Evolutionary conservation across 2,329 filamentous ascomycete genomes (phyloP).

Genomic region (Periglandula ipomoeae): DNA sequence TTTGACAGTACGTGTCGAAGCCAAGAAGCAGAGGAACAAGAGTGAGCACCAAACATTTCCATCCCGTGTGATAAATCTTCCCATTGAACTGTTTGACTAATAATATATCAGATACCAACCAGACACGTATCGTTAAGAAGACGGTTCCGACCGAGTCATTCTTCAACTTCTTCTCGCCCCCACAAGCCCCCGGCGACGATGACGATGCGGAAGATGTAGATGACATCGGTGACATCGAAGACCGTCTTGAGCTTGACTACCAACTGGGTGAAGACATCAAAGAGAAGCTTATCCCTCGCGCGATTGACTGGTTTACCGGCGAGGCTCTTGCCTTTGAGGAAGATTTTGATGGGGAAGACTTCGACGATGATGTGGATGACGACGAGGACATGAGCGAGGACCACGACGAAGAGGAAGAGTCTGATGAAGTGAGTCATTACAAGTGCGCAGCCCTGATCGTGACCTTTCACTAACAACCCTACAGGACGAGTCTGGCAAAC

Average conservation of each 20-base stretch:
- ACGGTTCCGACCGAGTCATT: slow-evolving; percentile 98
- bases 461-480: slow-evolving; percentile 5
- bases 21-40: slow-evolving; percentile 99
- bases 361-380: slow-evolving; percentile 76
- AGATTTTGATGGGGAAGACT: slow-evolving; percentile 64
- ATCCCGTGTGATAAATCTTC: no score
- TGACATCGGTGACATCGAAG: slow-evolving; percentile 84
- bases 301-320: slow-evolving; percentile 98
- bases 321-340: slow-evolving; percentile 97
- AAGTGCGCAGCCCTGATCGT: slow-evolving; percentile 8
- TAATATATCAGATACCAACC: slow-evolving; percentile 78
- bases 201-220: slow-evolving; percentile 63
- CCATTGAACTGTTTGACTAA: neutral
- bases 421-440: slow-evolving; percentile 58
- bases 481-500: slow-evolving; percentile 79
- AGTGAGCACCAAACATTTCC: slow-evolving; percentile 49
- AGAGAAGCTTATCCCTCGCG: slow-evolving; percentile 97
- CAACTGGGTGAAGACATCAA: slow-evolving; percentile 99
- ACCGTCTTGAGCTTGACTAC: slow-evolving; percentile 95
- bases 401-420: slow-evolving; percentile 73
- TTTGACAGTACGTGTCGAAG: slow-evolving; percentile 87
- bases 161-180: slow-evolving; percentile 98
- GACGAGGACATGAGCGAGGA: slow-evolving; percentile 80
- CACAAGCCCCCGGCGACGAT: slow-evolving; percentile 70
- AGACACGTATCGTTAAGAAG: slow-evolving; percentile 98